These are phyloP conservation scores for Tricholoma bakamatsutake DNA, from an alignment of 768 basidiomycete species.

Conservation along the genomic window DNA sequence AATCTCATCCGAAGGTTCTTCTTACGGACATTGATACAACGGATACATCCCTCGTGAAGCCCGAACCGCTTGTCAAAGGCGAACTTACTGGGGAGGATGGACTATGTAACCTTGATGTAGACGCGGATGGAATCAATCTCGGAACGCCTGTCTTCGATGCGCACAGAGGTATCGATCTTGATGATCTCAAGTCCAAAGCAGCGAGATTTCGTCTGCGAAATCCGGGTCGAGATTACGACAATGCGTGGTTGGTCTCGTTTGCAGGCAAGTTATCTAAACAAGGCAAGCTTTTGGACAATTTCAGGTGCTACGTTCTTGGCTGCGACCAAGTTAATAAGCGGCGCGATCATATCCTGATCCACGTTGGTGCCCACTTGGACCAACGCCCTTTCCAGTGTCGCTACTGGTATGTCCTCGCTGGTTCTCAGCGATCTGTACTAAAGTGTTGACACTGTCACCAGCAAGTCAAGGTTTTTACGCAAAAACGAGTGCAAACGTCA, in stretches of 20 bases:
- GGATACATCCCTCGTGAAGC: neutral
- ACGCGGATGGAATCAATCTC: constrained; percentile 21
- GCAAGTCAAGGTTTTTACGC: constrained; percentile 58
- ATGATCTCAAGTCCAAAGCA: constrained; percentile 50
- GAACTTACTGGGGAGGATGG: neutral
- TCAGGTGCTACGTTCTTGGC: constrained; percentile 61
- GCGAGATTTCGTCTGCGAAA: constrained; percentile 47
- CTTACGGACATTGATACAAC: neutral
- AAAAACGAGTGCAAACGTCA: constrained; percentile 79
- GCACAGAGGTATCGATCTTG: constrained; percentile 52
- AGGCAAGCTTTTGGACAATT: constrained; percentile 55
- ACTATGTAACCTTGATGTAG: neutral
- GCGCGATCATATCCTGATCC: constrained; percentile 69
- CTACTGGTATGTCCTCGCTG: constrained; percentile 39
- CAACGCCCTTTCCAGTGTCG: constrained; percentile 60
- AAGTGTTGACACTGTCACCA: constrained; percentile 19
- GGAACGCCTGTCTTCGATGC: constrained; percentile 59
- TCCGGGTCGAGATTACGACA: constrained; percentile 55
- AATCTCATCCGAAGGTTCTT: neutral
- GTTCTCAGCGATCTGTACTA: neutral
- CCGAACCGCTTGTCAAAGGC: neutral
- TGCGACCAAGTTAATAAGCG: constrained; percentile 68
- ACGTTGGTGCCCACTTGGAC: constrained; percentile 67
- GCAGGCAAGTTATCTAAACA: constrained; percentile 57
- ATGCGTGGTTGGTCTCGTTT: constrained; percentile 59